Evolutionary conservation across 78 protist genomes (phyloP).

Genomic region (Dictyostelium intermedium): DNA sequence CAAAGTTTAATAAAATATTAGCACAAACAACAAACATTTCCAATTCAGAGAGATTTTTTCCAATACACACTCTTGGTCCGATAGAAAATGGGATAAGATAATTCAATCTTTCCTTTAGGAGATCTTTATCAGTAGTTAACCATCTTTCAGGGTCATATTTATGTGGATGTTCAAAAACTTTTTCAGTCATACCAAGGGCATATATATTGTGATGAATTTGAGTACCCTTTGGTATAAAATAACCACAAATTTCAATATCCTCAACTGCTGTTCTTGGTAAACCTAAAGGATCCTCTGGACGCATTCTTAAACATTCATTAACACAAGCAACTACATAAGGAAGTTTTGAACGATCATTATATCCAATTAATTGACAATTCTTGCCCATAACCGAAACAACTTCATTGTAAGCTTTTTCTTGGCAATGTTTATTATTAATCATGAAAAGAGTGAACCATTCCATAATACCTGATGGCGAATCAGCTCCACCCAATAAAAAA

Average conservation of each 20-base stretch:
- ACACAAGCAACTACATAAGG: not conserved
- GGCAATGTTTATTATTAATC: slow-evolving; percentile 23
- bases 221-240: slow-evolving; percentile 55
- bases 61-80: slow-evolving; percentile 38
- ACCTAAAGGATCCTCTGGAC: slow-evolving; percentile 9
- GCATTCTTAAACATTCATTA: not conserved
- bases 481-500: slow-evolving; percentile 37
- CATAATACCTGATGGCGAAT: not conserved
- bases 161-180: not conserved
- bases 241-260: slow-evolving; percentile 4
- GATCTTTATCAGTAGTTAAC: not conserved
- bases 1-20: slow-evolving; percentile 37
- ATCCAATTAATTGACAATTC: not conserved
- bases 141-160: slow-evolving; percentile 54
- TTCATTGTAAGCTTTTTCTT: slow-evolving; percentile 26
- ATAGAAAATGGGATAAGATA: slow-evolving; percentile 16
- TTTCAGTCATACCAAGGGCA: not conserved
- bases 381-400: slow-evolving; percentile 11
- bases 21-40: slow-evolving; percentile 10
- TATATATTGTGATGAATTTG: not conserved
- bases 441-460: slow-evolving; percentile 3
- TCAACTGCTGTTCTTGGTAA: slow-evolving; percentile 1
- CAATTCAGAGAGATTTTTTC: not conserved
- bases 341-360: not conserved
- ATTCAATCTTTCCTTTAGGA: not conserved